Base-by-base conservation (phyloP, 1,284 basidiomycete genomes). In the Fomitiporia mediterranea region DNA sequence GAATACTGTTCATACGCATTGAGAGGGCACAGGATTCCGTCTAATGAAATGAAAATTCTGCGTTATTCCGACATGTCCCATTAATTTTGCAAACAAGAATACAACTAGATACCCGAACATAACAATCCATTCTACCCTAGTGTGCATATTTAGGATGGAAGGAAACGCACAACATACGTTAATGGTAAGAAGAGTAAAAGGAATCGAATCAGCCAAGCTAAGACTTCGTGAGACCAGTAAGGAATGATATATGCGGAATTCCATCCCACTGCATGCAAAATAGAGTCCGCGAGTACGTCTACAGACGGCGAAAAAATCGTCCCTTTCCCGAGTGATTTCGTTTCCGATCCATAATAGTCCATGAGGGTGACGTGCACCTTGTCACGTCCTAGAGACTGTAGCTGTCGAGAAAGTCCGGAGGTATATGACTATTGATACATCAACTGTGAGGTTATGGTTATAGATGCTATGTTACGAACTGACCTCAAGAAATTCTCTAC, bases 201-300 rank as follows among this genome's bases (percentile, higher is more conserved):
- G 27, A 42, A 13, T 52, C 57, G 54, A 11, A 54, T 25, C 9
- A 58, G 13, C 47, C 47, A 53, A 17, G 30, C 25, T 11, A 53
- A 28, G n/a, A 58, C 13, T 35, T 50, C 51, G 44, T 58, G 52
- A 34, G 51, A 32, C 57, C 57, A 58, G 25, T 50, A 54, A 9
- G 57, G 52, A 37, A 53, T 51, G 13, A 43, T 37, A 28, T 53
- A 39, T 13, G 52, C 30, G 13, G 23, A 28, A 4, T 44, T 34
- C 17, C 35, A 34, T 1, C 52, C 57, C 21, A 54, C 3, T 28
- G 51, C 35, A 13, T 27, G 52, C 17, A 58, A 15, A 42, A 51
- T 51, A 17, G 57, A 53, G 11, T 53, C 38, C 15, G 52, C 32
- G 13, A 54, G 25, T 17, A 39, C 34, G 19, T 28, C 51, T 28